Percentiles rank a stretch among this genome's conserved stretches.
phyloP scores from a whole-genome alignment of 2,329 filamentous ascomycete species.

The Ramularia collo-cygni region DNA sequence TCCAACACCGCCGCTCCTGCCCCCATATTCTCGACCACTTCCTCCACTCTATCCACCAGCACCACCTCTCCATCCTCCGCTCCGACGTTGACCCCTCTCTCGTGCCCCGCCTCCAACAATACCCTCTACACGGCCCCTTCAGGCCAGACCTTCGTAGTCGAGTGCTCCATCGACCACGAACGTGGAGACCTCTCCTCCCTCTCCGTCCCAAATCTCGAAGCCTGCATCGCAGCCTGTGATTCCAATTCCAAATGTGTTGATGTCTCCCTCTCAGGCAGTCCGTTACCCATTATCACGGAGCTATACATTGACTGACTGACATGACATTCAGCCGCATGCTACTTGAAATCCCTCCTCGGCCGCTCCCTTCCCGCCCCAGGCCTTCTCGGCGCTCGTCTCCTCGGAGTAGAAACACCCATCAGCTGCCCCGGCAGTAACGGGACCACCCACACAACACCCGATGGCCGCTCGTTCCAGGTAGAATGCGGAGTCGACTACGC shows the following conservation, averaged over 20 bases:
- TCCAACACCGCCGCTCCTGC: too few relatives aligned
- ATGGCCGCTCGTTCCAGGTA: constrained; percentile 18
- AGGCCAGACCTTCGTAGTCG: constrained; percentile 21
- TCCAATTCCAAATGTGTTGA: constrained; percentile 17
- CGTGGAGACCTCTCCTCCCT: constrained; percentile 22
- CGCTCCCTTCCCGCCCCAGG: background rate
- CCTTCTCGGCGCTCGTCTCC: background rate
- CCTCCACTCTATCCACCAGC: too few relatives aligned
- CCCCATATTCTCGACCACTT: too few relatives aligned
- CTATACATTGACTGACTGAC: too few relatives aligned
- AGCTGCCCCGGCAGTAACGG: constrained; percentile 18
- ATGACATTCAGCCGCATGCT: background rate
- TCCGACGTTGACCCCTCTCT: too few relatives aligned
- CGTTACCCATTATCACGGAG: too few relatives aligned
- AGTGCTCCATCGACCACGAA: constrained; percentile 26
- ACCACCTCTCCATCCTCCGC: too few relatives aligned
- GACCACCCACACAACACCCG: constrained; percentile 15
- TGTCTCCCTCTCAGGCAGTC: constrained; percentile 18
- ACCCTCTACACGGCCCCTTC: constrained; percentile 18
- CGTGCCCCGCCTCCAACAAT: constrained; percentile 19
- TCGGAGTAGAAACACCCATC: background rate
- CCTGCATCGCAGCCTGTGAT: constrained; percentile 21
- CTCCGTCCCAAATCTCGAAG: constrained; percentile 13
- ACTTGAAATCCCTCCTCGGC: constrained; percentile 2
- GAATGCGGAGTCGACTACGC: constrained; percentile 25